Conservation (phyloP, 306 rosid genomes). For the Elaeagnus macrophylla region DNA sequence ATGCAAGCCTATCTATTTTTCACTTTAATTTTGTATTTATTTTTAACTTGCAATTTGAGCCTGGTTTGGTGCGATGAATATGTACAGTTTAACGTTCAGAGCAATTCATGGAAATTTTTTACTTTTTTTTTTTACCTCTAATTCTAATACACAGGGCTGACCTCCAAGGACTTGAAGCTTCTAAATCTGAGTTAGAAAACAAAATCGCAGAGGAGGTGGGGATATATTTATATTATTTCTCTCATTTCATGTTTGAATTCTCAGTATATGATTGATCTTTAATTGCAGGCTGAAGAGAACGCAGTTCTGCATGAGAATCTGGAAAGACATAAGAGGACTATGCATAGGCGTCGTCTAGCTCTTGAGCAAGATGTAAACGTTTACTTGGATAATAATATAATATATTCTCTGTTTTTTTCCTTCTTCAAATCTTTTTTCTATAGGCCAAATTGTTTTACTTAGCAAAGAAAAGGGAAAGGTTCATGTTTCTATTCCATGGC, state of each 20-base stretch:
- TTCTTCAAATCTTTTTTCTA: constrained; percentile 8
- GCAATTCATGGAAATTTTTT: not conserved
- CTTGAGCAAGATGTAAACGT: constrained; percentile 76
- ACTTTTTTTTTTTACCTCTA: constrained; percentile 23
- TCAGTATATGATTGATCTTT: not conserved
- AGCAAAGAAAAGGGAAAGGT: no score
- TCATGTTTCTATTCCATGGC: no score
- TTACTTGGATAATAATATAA: constrained; percentile 4
- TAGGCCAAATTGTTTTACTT: constrained; percentile 3
- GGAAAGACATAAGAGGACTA: constrained; percentile 43
- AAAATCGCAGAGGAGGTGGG: constrained; percentile 53
- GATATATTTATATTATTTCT: constrained; percentile 18
- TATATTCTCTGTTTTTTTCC: constrained; percentile 4
- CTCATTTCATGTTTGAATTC: constrained; percentile 21
- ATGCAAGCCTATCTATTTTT: no score
- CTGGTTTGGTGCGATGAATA: no score
- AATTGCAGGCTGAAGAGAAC: constrained; percentile 52
- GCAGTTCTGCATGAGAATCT: constrained; percentile 39
- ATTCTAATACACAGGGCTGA: constrained; percentile 37
- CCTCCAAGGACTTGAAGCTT: constrained; percentile 54
- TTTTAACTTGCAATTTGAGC: no score
- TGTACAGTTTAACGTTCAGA: not conserved
- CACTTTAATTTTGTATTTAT: no score
- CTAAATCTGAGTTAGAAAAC: constrained; percentile 51
- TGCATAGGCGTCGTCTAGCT: constrained; percentile 59